Evolutionary conservation across 176 grass and related monocot genomes (phyloP), one percentile per base, ranked within the genome.

Genomic region (Hsuehochloa calcarea): DNA sequence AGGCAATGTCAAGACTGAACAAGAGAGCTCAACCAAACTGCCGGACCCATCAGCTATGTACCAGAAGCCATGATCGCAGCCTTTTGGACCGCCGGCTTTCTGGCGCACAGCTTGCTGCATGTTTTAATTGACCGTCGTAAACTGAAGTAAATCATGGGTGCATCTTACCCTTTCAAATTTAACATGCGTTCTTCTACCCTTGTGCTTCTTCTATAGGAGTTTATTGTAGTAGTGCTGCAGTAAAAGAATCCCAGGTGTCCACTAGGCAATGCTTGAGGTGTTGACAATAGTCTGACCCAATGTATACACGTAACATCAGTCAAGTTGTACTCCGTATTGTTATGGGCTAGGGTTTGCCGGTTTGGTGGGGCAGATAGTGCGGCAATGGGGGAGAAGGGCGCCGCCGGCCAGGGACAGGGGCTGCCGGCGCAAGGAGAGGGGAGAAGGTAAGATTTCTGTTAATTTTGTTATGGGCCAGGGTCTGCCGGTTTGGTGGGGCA

Each of bases 1-100:
- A 74, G 80, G 70, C 59, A 92, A 44, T 14, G 37, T 82, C 49
- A 95, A 78, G 83, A 49, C 37, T 47, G 90, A 95, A 74, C 52
- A 63, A 39, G 80, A 77, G 44, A 86, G 74, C 83, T 80, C 84
- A 65, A 86, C 34, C 61, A 90, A 92, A 58, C 70, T 84, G 52
- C 51, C 75, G 0, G 82, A 86, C 37, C 68, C 67, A 38, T 4
- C 79, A 11, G 13, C 75, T 41, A 78, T 58, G 23, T 86, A 84
- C 70, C 82, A 85, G 37, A 92, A 88, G 68, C 61, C 64, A 39
- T 90, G 86, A 84, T 23, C 29, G 23, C 6, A 39, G 47, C 62
- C 5, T 17, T 79, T 50, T 16, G 47, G 47, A 16, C 47, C 47
- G 1, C 47, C 47, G 47, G 47, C 47, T 16, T 49, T 49, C 47